These are phyloP conservation scores for Epichloe typhina DNA, from an alignment of 2,329 filamentous ascomycete species.

Conservation along the genomic window DNA sequence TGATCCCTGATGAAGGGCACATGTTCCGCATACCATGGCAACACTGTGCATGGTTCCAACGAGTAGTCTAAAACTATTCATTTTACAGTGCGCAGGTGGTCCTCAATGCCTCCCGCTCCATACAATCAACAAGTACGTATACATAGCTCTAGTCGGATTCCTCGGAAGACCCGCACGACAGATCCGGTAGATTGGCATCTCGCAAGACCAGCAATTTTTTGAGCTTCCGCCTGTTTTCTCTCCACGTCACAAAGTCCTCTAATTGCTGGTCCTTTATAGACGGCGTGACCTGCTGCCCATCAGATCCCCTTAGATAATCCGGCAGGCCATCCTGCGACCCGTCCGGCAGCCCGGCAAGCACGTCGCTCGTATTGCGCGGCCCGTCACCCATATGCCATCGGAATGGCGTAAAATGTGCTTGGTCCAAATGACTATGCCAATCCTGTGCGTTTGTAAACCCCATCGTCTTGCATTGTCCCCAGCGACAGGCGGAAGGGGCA, in stretches of 20 bases:
- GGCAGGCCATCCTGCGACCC: constrained; percentile 24
- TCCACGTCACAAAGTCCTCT: constrained; percentile 34
- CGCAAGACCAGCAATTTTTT: constrained; percentile 29
- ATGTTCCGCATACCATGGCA: no score
- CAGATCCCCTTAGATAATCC: constrained; percentile 35
- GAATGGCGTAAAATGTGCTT: constrained; percentile 37
- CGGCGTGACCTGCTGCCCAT: constrained; percentile 45
- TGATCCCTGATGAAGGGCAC: no score
- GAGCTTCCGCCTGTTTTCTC: constrained; percentile 30
- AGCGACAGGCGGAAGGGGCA: constrained; percentile 13
- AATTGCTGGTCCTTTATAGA: constrained; percentile 37
- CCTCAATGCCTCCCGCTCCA: not conserved
- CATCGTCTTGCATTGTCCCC: constrained; percentile 18
- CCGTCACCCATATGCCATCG: constrained; percentile 50
- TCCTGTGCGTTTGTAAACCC: constrained; percentile 9
- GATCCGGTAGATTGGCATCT: constrained; percentile 29
- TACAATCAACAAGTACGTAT: no score
- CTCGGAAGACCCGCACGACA: constrained; percentile 1
- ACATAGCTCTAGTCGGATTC: not conserved
- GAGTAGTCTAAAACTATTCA: no score
- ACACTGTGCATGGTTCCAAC: no score
- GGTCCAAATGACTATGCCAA: constrained; percentile 39
- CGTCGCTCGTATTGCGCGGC: constrained; percentile 26
- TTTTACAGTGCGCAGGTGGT: not conserved
- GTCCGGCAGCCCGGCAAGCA: constrained; percentile 9